Evolutionary conservation across 1,284 basidiomycete species (phyloP), one percentile per base, ranked within the genome.

Genomic region (Apiotrichum siamense): DNA sequence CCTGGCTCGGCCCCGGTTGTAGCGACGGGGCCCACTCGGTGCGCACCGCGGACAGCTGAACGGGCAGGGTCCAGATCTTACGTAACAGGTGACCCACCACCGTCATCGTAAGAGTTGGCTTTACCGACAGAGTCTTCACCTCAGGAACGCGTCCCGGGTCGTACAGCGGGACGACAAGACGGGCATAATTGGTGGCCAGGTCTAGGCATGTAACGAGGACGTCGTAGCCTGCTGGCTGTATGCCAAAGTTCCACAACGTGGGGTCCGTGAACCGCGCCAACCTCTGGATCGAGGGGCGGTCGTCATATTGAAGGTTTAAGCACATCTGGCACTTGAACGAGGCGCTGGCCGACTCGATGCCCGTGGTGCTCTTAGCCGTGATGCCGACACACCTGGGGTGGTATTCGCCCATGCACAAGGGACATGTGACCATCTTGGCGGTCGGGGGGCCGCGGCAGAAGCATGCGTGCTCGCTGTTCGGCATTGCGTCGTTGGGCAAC

Each of bases 271-370:
- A 47, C 3, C 24, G 17, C 0, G 56, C 54, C 27, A 70, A 49
- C 7, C 44, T 50, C 35, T 65, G 39, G 26, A 68, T 38, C 10
- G 61, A 63, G 7, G 66, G 62, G n/a, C 63, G 58, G 44, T 65
- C 54, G 41, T 65, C 60, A 24, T 56, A 55, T 20, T 59, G 54
- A 3, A 61, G 40, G 15, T 59, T 49, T n/a, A 54, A 47, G 54
- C 72, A 74, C 61, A 70, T 68, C 35, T 59, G 57, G 45, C 72
- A 74, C 39, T 57, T 55, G 55, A 66, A 71, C 23, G 54, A 54
- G 20, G 57, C 38, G 6, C 49, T n/a, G 0, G 52, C 53, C 5
- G 50, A 24, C 6, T 40, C 36, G 36, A 58, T 41, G 4, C 39
- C 50, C 3, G 47, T 18, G 2, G 58, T 56, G 7, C 61, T 45